A percentile compares a stretch with the other conserved stretches of the same genome.
Evolutionary conservation across 768 basidiomycete species (phyloP).

Genomic region (Pulveroboletus sp.): DNA sequence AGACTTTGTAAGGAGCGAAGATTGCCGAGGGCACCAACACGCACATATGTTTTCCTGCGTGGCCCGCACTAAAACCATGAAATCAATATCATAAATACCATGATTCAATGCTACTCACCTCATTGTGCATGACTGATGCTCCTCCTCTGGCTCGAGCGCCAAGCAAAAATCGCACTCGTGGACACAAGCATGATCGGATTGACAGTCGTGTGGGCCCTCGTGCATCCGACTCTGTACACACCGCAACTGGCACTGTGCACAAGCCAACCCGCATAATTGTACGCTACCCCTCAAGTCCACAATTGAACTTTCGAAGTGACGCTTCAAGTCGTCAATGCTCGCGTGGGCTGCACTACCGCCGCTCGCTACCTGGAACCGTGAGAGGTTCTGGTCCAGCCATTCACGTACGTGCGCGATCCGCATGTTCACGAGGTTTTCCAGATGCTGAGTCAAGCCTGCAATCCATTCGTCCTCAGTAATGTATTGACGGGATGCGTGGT

Average conservation of each 20-base stretch:
- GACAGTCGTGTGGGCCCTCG: conserved; percentile 46
- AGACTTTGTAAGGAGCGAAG: background rate
- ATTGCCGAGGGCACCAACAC: conserved; percentile 3
- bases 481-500: conserved; percentile 17
- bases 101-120: conserved; percentile 35
- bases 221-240: conserved; percentile 50
- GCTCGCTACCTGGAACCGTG: conserved; percentile 39
- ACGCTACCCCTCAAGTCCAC: conserved; percentile 46
- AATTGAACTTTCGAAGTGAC: conserved; percentile 39
- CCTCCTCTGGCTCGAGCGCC: conserved; percentile 26
- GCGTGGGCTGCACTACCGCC: conserved; percentile 29
- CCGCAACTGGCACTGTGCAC: conserved; percentile 44
- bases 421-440: conserved; percentile 38
- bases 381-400: conserved; percentile 51
- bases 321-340: conserved; percentile 40
- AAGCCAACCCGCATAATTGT: conserved; percentile 49
- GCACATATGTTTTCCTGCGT: conserved; percentile 54
- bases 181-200: conserved; percentile 46
- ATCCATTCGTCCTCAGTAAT: conserved; percentile 36
- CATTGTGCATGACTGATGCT: conserved; percentile 40
- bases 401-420: conserved; percentile 46
- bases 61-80: conserved; percentile 48
- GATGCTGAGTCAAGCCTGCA: conserved; percentile 33
- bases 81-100: background rate
- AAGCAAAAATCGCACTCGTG: conserved; percentile 41